A percentile compares a stretch with the other conserved stretches of the same genome.
Evolutionary conservation across 1,139 yeast species (phyloP).

Genomic region (Ashbya aceris): DNA sequence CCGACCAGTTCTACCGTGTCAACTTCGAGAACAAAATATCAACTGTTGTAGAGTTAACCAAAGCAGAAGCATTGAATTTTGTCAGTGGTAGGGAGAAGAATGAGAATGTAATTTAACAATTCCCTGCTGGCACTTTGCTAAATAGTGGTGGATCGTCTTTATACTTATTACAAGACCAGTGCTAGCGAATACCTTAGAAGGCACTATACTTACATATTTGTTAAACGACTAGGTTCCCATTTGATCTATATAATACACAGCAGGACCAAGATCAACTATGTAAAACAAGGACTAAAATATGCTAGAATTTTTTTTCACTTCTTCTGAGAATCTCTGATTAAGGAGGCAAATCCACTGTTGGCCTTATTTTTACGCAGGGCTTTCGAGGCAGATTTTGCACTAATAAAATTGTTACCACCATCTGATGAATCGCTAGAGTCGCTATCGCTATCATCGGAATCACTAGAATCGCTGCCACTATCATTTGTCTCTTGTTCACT

Average conservation of each 20-base stretch:
- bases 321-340: constrained; percentile 43
- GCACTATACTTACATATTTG: too few species aligned
- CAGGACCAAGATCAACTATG: too few species aligned
- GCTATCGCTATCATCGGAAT: constrained; percentile 22
- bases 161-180: too few species aligned
- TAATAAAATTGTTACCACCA: constrained; percentile 30
- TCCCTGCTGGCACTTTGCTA: too few species aligned
- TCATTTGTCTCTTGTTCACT: constrained; percentile 20
- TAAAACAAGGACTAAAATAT: too few species aligned
- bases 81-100: constrained; percentile 46
- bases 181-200: too few species aligned
- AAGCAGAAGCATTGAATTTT: constrained; percentile 69
- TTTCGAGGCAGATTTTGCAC: constrained; percentile 35
- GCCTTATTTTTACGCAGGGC: constrained; percentile 33
- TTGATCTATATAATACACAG: too few species aligned
- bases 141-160: too few species aligned
- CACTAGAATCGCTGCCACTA: constrained; percentile 22
- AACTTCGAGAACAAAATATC: constrained; percentile 78
- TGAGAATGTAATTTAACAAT: background rate
- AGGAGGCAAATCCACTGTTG: constrained; percentile 44
- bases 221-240: too few species aligned
- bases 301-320: constrained; percentile 7
- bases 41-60: constrained; percentile 58
- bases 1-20: constrained; percentile 83
- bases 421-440: constrained; percentile 21